These are phyloP conservation scores for Salix udensis DNA, from an alignment of 345 rosid species.

Conservation along the genomic window DNA sequence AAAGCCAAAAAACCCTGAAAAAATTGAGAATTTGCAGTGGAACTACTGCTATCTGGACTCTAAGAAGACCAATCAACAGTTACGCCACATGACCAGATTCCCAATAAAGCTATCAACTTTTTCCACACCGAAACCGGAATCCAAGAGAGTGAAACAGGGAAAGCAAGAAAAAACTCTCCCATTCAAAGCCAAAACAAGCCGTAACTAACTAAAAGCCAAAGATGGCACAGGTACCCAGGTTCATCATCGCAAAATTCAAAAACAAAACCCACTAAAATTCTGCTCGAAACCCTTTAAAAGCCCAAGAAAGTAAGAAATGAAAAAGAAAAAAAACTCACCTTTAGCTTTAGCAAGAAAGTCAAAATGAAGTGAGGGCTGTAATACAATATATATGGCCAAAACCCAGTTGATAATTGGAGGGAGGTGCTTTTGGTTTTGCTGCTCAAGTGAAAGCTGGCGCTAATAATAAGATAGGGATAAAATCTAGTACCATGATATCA, in stretches of 20 bases:
- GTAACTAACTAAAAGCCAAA: neutral
- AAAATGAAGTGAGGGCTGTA: neutral
- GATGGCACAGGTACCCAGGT: neutral
- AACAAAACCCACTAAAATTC: neutral
- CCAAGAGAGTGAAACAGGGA: conserved; percentile 5
- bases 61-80: neutral
- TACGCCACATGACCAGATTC: neutral
- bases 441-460: neutral
- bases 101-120: neutral
- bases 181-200: neutral
- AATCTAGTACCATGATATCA: neutral
- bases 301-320: neutral
- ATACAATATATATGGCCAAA: neutral
- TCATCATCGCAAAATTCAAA: neutral
- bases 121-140: neutral
- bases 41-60: neutral
- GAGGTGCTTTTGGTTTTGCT: neutral
- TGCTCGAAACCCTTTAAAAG: neutral
- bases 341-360: neutral
- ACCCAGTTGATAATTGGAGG: neutral
- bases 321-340: neutral
- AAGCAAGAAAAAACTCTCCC: neutral
- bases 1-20: neutral
- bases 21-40: neutral
- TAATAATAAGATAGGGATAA: neutral